Conservation (phyloP, 2,329 filamentous ascomycete species). For the Dendryphion nanum region DNA sequence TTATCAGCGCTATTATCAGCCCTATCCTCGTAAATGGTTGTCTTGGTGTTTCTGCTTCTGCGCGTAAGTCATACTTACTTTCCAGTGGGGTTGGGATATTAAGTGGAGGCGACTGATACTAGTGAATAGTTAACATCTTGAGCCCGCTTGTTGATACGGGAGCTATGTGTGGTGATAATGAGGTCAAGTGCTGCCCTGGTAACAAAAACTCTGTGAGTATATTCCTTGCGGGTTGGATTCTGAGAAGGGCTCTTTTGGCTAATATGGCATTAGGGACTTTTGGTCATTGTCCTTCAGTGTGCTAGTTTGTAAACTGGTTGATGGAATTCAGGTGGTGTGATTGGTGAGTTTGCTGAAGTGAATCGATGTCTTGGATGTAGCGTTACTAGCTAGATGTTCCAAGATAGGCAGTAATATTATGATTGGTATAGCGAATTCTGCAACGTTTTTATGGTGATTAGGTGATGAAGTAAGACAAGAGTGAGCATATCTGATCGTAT, state of each 20-base stretch:
- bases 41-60: slow-evolving; percentile 3
- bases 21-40: slow-evolving; percentile 8
- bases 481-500: too few species aligned
- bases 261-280: slow-evolving; percentile 3
- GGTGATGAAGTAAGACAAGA: too few species aligned
- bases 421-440: too few species aligned
- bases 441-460: too few species aligned
- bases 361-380: too few species aligned
- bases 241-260: background rate
- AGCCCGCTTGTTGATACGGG: slow-evolving; percentile 3
- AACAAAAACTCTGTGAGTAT: slow-evolving; percentile 12
- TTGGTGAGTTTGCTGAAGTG: too few species aligned
- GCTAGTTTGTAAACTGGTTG: slow-evolving; percentile 7
- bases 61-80: slow-evolving; percentile 6
- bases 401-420: too few species aligned
- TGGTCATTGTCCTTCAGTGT: slow-evolving; percentile 11
- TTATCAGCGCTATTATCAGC: slow-evolving; percentile 8
- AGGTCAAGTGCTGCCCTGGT: slow-evolving; percentile 13
- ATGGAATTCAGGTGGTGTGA: too few species aligned
- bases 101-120: background rate
- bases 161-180: slow-evolving; percentile 8
- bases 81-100: background rate
- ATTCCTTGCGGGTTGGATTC: background rate
- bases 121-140: slow-evolving; percentile 6
- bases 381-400: too few species aligned